Evolutionary conservation across 768 basidiomycete species (phyloP), one percentile per base, ranked within the genome.

Genomic region (Mrakia hoshinonis): DNA sequence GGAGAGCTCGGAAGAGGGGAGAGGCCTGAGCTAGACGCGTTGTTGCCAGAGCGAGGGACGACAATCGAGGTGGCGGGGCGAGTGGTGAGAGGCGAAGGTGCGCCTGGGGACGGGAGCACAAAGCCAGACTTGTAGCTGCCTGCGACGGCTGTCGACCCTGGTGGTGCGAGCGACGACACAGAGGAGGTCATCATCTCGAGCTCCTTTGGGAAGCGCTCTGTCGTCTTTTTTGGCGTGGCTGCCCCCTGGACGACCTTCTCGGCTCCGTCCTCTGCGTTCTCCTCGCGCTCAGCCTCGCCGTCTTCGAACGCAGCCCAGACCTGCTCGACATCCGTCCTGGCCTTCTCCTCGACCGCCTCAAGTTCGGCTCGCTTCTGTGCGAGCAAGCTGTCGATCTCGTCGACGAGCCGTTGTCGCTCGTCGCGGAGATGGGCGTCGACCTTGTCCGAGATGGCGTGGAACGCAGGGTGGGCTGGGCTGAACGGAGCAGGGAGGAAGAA

Each of bases 401-500:
- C 52, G 65, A 79, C 78, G 9, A 74, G 68, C 18, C 63, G 54
- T 11, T 61, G 55, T 34, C 79, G 77, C 2, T 69, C 39, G 2
- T 68, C 71, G 13, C 68, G 67, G 51, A 80, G 75, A 34, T 73
- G 65, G 18, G 67, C 72, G 18, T 76, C 75, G 9, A 78, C 77
- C 18, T 67, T 34, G 38, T 74, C 65, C 31, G 78, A 76, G 13
- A 80, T 73, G 18, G 72, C 65, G 9, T 75, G 72, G 11, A 80
- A 75, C 24, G 77, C 76, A 0, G 78, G 76, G 58, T 79, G 76
- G 20, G 75, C 73, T 2, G 79, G 79, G 15, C 77, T 77, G 68
- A 79, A 80, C 7, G 79, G 79, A 12, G 77, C 77, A n/a, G 79
- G 79, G 18, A 80, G 76, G 74, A 80, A 80, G 76, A 80, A 79